Evolutionary conservation across 2,329 filamentous ascomycete species (phyloP), one percentile per base, ranked within the genome.

Genomic region (Amauroascus niger): DNA sequence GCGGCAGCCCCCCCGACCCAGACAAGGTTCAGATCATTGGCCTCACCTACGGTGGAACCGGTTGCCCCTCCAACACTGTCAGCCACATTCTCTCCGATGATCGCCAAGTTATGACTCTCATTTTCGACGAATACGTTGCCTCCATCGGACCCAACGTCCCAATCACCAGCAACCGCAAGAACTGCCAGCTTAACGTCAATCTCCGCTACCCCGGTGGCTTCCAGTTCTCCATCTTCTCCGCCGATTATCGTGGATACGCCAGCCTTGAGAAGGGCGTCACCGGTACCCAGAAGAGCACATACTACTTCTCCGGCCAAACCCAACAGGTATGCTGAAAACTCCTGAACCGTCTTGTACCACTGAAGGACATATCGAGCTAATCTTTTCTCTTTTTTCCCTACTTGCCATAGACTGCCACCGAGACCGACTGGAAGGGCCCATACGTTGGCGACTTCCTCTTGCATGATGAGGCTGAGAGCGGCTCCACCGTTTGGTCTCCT

Each of bases 141-240:
- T 72, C 74, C 49, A 72, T 77, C 37, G 76, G 76, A 45, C 68
- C 69, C 14, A 66, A 67, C 50, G 65, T 75, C 51, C 33, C 68
- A 8, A 60, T 74, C 40, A 69, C 68, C 40, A 67, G 76, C 54
- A 67, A 69, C 60, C 73, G 76, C 63, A 75, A 75, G 69, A 78
- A 78, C 66, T 79, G 76, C 68, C 74, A 78, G 64, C 65, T 79
- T 57, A 78, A 77, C 64, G 64, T 79, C 59, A 71, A 76, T 64
- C 67, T 79, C 53, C 63, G 70, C 53, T 78, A 78, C 61, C 76
- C 76, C 13, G 67, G 68, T 52, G 76, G 76, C 49, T 78, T 75
- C 69, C 74, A 77, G 65, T 78, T 75, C 69, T 76, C 73, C 48
- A 64, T 79, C 60, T 70, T 78, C 60, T 73, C 71, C 54, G 75